Percentiles rank a stretch among this genome's conserved stretches.
These are phyloP conservation scores for Pascua guehoae DNA, from an alignment of 1,284 basidiomycete species.

Conservation along the genomic window DNA sequence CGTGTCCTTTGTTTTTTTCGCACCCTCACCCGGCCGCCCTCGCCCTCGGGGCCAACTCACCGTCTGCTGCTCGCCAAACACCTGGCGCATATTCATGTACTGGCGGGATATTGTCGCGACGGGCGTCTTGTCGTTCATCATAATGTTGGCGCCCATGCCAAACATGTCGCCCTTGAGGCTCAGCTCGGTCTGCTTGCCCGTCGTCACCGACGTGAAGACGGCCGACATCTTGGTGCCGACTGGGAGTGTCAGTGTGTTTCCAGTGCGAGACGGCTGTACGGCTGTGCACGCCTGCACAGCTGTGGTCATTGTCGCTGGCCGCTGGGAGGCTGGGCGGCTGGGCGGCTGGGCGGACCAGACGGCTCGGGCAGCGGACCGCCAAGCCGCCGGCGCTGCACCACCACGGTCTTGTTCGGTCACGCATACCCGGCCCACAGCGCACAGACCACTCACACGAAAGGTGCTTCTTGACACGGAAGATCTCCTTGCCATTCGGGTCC, in stretches of 20 bases:
- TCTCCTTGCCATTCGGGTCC: slow-evolving; percentile 27
- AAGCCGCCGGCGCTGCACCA: no score
- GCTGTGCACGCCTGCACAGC: neutral
- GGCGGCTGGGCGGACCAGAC: no score
- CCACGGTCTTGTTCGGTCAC: no score
- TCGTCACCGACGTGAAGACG: slow-evolving; percentile 34
- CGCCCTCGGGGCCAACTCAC: slow-evolving; percentile 19
- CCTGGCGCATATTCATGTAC: slow-evolving; percentile 31
- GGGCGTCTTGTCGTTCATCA: slow-evolving; percentile 29
- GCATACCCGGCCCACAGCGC: no score
- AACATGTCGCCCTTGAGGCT: slow-evolving; percentile 40
- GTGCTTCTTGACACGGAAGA: slow-evolving; percentile 39
- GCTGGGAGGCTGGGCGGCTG: no score
- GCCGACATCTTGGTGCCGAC: slow-evolving; percentile 43
- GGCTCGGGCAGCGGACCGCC: no score
- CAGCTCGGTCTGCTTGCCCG: slow-evolving; percentile 24
- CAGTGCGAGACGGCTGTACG: neutral
- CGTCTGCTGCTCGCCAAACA: slow-evolving; percentile 40
- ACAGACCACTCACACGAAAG: slow-evolving; percentile 27
- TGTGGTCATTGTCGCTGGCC: no score
- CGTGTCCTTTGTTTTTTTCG: no score
- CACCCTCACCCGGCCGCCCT: no score
- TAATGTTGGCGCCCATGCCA: slow-evolving; percentile 37
- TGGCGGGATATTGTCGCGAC: slow-evolving; percentile 43
- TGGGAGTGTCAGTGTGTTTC: slow-evolving; percentile 4